Percentiles rank a stretch among this genome's conserved stretches.
Conservation (phyloP, 257 asterid genomes). For the Euphrasia confusa region DNA sequence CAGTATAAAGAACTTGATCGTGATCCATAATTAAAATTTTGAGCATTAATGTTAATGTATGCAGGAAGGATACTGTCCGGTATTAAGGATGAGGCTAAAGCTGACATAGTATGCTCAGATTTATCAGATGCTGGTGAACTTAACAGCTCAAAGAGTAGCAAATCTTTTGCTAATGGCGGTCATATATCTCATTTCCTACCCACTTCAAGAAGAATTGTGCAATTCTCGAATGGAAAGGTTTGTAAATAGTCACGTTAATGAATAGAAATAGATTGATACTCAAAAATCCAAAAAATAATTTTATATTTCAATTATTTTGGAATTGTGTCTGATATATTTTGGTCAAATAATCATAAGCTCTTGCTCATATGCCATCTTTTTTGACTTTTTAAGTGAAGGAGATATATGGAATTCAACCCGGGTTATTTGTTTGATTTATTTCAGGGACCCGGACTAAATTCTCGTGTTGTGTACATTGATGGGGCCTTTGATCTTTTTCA, state of each 20-base stretch:
- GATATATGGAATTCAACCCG: too few species aligned
- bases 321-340: neutral
- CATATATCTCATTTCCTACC: conserved; percentile 81
- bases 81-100: conserved; percentile 34
- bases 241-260: neutral
- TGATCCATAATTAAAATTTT: neutral
- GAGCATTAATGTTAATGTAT: conserved; percentile 8
- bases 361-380: too few species aligned
- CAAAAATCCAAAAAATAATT: neutral
- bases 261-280: conserved; percentile 1
- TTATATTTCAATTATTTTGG: neutral
- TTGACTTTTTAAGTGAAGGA: too few species aligned
- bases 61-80: conserved; percentile 82
- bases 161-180: conserved; percentile 35
- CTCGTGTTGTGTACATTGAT: conserved; percentile 89
- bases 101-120: conserved; percentile 30
- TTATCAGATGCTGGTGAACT: conserved; percentile 27
- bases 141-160: conserved; percentile 28
- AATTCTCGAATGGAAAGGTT: conserved; percentile 90
- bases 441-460: conserved; percentile 89
- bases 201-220: conserved; percentile 91
- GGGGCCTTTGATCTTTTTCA: conserved; percentile 97
- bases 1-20: too few species aligned
- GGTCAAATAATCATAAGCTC: conserved; percentile 1
- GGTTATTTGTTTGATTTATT: conserved; percentile 16